Conservation (phyloP, 2,329 filamentous ascomycete species). For the Alternaria arborescens region DNA sequence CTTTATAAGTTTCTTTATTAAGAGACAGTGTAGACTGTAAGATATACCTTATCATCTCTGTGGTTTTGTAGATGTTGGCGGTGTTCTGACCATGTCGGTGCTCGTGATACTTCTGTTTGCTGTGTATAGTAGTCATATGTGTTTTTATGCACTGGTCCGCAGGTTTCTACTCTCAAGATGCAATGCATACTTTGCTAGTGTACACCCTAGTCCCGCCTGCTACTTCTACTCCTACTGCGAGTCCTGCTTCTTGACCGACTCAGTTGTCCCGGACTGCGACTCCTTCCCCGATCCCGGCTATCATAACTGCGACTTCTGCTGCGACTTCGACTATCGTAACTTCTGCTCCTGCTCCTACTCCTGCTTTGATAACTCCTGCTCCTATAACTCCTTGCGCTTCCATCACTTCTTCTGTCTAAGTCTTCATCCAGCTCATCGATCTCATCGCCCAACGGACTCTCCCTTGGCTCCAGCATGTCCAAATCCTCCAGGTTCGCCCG, state of each 20-base stretch:
- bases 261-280: constrained; percentile 7
- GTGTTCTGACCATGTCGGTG: too few relatives aligned
- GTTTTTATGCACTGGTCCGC: too few relatives aligned
- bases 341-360: constrained; percentile 25
- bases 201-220: background rate
- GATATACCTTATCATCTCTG: too few relatives aligned
- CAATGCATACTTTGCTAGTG: too few relatives aligned
- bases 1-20: too few relatives aligned
- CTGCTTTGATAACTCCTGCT: constrained; percentile 21
- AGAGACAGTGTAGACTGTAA: too few relatives aligned
- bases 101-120: too few relatives aligned
- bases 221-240: constrained; percentile 5
- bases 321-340: constrained; percentile 27
- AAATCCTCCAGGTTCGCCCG: constrained; percentile 86
- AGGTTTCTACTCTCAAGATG: too few relatives aligned
- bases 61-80: too few relatives aligned
- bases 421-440: constrained; percentile 66
- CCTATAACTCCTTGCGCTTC: constrained; percentile 24
- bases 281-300: constrained; percentile 14
- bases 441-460: constrained; percentile 80
- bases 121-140: too few relatives aligned
- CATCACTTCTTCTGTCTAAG: constrained; percentile 19
- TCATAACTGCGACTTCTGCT: constrained; percentile 23
- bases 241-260: constrained; percentile 7
- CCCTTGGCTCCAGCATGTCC: constrained; percentile 83